Percentiles rank a stretch among this genome's conserved stretches.
phyloP scores from a whole-genome alignment of 768 basidiomycete genomes.

The Suillus weaverae region DNA sequence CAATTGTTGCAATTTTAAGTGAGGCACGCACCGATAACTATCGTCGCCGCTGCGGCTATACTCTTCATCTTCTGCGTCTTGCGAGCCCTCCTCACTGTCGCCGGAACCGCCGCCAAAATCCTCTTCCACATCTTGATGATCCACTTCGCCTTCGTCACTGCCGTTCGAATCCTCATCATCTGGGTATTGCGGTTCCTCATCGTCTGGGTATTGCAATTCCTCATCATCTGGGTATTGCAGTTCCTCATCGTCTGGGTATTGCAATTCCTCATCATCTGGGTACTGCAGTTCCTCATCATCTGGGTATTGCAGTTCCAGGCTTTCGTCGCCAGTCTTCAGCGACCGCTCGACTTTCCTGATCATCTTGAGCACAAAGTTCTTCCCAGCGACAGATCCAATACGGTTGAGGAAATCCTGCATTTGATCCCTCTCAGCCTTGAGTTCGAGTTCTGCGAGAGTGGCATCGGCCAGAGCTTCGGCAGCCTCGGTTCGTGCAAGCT shows the following conservation, averaged over 20 bases:
- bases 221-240: not conserved
- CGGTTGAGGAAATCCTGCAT: constrained; percentile 27
- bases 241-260: not conserved
- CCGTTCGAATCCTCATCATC: not conserved
- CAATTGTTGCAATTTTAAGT: not conserved
- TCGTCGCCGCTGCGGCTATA: not conserved
- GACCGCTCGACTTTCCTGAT: constrained; percentile 19
- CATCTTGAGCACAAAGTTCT: constrained; percentile 28
- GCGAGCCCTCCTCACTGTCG: not conserved
- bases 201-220: no score
- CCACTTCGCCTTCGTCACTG: constrained; percentile 4
- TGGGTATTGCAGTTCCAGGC: no score
- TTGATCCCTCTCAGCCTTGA: constrained; percentile 21
- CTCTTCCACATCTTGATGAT: constrained; percentile 1
- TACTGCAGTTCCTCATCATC: constrained; percentile 1
- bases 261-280: not conserved
- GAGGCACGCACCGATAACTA: not conserved
- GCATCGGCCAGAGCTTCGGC: constrained; percentile 25
- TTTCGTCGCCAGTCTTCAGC: constrained; percentile 5
- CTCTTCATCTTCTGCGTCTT: not conserved
- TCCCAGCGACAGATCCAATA: constrained; percentile 26
- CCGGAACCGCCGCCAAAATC: not conserved
- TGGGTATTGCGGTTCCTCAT: not conserved
- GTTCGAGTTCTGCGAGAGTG: constrained; percentile 27
- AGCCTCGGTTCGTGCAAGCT: constrained; percentile 17